These are phyloP conservation scores for Lepiota brunneoincarnata DNA, from an alignment of 768 basidiomycete species.

Conservation along the genomic window DNA sequence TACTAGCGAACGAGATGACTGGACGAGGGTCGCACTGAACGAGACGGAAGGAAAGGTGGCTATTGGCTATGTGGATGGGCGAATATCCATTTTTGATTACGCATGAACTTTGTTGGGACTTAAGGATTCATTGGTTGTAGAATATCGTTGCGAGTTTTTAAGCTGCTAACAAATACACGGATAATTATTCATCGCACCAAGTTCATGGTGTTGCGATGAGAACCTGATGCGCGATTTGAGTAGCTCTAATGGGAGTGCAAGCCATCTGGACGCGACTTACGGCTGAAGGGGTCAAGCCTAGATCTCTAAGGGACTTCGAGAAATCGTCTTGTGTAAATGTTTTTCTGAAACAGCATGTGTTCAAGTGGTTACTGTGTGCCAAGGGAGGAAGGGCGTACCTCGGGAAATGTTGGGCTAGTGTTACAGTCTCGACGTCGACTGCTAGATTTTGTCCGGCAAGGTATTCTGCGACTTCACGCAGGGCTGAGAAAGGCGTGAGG, in stretches of 20 bases:
- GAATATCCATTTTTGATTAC: slow-evolving; percentile 52
- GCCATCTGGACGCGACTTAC: slow-evolving; percentile 38
- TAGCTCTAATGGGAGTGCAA: background rate
- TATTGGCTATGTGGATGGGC: slow-evolving; percentile 41
- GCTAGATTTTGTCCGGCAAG: slow-evolving; percentile 70
- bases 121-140: slow-evolving; percentile 4
- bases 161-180: slow-evolving; percentile 14
- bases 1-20: slow-evolving; percentile 42
- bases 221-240: slow-evolving; percentile 34
- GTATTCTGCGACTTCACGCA: slow-evolving; percentile 85
- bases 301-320: slow-evolving; percentile 73
- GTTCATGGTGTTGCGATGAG: slow-evolving; percentile 46
- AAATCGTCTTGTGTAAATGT: slow-evolving; percentile 72
- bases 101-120: slow-evolving; percentile 16
- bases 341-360: slow-evolving; percentile 51
- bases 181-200: slow-evolving; percentile 11
- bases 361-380: background rate
- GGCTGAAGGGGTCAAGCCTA: slow-evolving; percentile 90
- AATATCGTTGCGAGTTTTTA: background rate
- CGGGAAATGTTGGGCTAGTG: slow-evolving; percentile 80
- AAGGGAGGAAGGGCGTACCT: slow-evolving; percentile 44
- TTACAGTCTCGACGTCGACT: slow-evolving; percentile 76
- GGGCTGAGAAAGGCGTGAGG: slow-evolving; percentile 41
- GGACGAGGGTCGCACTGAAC: slow-evolving; percentile 45
- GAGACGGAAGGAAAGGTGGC: slow-evolving; percentile 48